Evolutionary conservation across 2,329 filamentous ascomycete genomes (phyloP).

Genomic region (Aphanocladium album): DNA sequence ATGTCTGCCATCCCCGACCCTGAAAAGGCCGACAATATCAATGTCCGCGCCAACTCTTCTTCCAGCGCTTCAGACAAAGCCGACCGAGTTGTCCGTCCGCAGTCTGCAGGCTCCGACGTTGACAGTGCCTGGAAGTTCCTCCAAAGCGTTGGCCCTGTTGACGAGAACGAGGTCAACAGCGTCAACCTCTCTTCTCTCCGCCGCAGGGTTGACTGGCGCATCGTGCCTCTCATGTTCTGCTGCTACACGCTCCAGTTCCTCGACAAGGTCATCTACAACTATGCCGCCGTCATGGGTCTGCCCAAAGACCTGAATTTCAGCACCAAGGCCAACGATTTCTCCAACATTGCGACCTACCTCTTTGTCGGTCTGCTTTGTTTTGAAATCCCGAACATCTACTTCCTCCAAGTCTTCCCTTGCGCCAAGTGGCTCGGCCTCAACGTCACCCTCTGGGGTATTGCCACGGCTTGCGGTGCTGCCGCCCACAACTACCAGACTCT

Average conservation of each 20-base stretch:
- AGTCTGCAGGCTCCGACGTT: constrained; percentile 22
- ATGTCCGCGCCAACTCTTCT: constrained; percentile 9
- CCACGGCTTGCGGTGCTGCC: constrained; percentile 49
- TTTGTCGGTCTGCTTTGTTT: constrained; percentile 57
- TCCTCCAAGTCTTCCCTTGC: constrained; percentile 56
- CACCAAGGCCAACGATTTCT: constrained; percentile 52
- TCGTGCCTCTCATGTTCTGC: constrained; percentile 57
- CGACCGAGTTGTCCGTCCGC: not conserved
- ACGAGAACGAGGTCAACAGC: constrained; percentile 26
- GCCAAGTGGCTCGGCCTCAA: constrained; percentile 58
- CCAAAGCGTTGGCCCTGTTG: constrained; percentile 35
- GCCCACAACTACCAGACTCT: constrained; percentile 48
- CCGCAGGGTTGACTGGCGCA: constrained; percentile 53
- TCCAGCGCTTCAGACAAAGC: constrained; percentile 15
- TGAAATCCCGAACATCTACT: constrained; percentile 54
- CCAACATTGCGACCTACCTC: constrained; percentile 56
- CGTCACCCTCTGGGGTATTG: constrained; percentile 54
- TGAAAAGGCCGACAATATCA: constrained; percentile 11
- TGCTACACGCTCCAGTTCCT: constrained; percentile 60
- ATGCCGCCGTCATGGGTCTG: constrained; percentile 62
- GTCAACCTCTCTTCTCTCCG: constrained; percentile 43
- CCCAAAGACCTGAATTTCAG: constrained; percentile 39
- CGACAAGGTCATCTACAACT: constrained; percentile 61
- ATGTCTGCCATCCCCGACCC: constrained; percentile 20
- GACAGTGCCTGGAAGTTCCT: constrained; percentile 45